These are phyloP conservation scores for Arbutus unedo DNA, from an alignment of 148 eudicot genomes.

Conservation along the genomic window DNA sequence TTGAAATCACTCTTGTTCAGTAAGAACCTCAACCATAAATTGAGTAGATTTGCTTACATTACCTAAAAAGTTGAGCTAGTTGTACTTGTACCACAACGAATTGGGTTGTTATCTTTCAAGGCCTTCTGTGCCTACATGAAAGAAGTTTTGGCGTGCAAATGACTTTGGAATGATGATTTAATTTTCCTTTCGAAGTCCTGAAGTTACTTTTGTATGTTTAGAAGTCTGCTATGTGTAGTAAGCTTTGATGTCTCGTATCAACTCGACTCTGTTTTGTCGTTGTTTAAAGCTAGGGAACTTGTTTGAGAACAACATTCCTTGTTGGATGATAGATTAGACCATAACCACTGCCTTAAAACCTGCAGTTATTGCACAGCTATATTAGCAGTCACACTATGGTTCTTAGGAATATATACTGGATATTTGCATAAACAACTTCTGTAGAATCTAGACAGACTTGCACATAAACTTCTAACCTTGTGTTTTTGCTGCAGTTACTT, in stretches of 20 bases:
- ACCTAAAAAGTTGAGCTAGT: neutral
- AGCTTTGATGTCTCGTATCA: neutral
- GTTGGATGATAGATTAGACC: neutral
- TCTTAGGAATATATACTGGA: neutral
- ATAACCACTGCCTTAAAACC: neutral
- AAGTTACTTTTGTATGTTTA: neutral
- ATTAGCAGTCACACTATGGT: neutral
- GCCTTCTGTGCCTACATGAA: neutral
- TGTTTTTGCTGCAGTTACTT: slow-evolving; percentile 57
- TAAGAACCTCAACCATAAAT: neutral
- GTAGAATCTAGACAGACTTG: neutral
- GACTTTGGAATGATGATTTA: too few species aligned
- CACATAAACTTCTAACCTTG: neutral
- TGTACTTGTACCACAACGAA: neutral
- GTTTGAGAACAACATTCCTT: neutral
- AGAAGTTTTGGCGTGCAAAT: neutral
- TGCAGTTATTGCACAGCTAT: neutral
- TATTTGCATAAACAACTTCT: neutral
- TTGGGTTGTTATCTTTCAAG: neutral
- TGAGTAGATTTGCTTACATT: neutral
- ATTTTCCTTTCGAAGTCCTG: neutral
- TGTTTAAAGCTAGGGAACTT: neutral
- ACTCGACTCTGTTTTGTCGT: neutral
- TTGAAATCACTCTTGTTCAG: neutral
- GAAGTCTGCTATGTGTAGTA: neutral